Evolutionary conservation across 2,329 filamentous ascomycete genomes (phyloP), one percentile per base, ranked within the genome.

Genomic region (Cordyceps pruinosa): DNA sequence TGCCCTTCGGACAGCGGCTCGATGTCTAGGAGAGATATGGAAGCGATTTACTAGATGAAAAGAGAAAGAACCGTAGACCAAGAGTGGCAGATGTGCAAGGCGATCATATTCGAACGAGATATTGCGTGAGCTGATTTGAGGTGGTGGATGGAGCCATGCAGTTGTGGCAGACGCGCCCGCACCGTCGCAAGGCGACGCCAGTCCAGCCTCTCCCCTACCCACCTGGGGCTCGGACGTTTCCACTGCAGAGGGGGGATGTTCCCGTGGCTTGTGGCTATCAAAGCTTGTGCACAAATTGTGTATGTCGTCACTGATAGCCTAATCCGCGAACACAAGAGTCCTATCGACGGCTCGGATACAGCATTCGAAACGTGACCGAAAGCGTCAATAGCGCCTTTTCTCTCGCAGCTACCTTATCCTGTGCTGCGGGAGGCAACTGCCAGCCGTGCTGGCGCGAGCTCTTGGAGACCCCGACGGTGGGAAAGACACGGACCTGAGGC

Each of bases 141-240:
- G 32, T 39, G 41, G 19, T 37, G 30, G 42, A 56, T 56, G 44
- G 52, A 56, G 44, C 51, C 51, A 15, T 54, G 32, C 51, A 54
- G 51, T 46, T 54, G 51, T 46, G 41, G 51, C 41, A 46, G 28
- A 42, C 6, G 51, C 51, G 51, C 51, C 26, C 32, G 25, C 25
- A 30, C 34, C 23, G 23, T 51, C 48, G 23, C 25, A 21, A 41
- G 23, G 7, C 12, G 19, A n/a, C 30, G 17, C 21, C 34, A 6
- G n/a, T 10, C 26, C n/a, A n/a, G 35, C 32, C 48, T 41, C 15
- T 51, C 35, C 9, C 2, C 17, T 25, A 32, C 42, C 23, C n/a
- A 32, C 35, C 35, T 42, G 15, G 26, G 23, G 32, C 35, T 51
- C 25, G 25, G 39, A 23, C 19, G 12, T 5, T 30, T 42, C 37